Evolutionary conservation across 108 stramenopile genomes (phyloP).

Genomic region (Schizochytrium sp.): DNA sequence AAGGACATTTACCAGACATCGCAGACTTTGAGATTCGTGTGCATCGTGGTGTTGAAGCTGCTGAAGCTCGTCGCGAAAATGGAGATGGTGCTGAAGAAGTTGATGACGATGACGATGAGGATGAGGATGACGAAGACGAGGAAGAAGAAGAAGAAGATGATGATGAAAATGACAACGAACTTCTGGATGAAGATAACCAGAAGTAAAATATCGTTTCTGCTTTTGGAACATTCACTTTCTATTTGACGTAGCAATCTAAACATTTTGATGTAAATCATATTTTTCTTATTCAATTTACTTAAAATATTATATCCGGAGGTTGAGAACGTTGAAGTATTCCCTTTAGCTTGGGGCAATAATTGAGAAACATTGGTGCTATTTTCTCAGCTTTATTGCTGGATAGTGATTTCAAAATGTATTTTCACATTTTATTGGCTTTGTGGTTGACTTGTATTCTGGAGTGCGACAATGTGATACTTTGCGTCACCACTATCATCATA

Average conservation of each 20-base stretch:
- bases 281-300: too few species aligned
- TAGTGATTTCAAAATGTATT: too few species aligned
- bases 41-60: neutral
- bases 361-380: too few species aligned
- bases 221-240: too few species aligned
- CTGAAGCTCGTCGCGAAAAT: neutral
- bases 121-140: neutral
- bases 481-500: slow-evolving; percentile 23
- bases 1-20: slow-evolving; percentile 32
- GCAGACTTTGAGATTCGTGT: neutral
- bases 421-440: neutral
- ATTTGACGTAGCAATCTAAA: too few species aligned
- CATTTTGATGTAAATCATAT: too few species aligned
- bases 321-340: too few species aligned
- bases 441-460: slow-evolving; percentile 20
- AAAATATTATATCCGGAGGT: too few species aligned
- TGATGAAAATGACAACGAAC: neutral
- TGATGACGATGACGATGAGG: slow-evolving; percentile 10
- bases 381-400: too few species aligned
- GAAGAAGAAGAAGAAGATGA: neutral
- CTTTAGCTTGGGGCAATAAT: too few species aligned
- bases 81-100: neutral
- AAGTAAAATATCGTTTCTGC: too few species aligned
- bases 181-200: neutral
- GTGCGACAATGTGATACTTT: slow-evolving; percentile 44